Conservation (phyloP, 176 grass and related monocot genomes). For the Oryza australiensis region DNA sequence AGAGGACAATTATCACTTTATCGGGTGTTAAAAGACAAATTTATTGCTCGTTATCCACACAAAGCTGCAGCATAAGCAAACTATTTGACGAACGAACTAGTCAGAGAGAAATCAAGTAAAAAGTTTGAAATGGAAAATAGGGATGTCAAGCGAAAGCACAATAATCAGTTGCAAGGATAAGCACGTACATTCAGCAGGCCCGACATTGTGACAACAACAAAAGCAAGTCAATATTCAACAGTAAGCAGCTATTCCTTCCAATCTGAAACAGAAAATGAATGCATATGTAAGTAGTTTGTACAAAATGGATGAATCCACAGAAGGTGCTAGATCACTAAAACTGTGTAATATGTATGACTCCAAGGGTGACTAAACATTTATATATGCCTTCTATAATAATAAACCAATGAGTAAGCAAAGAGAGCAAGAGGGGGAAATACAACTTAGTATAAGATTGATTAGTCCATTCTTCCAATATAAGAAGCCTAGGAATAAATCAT, state of each 20-base stretch:
- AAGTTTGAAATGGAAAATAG: constrained; percentile 4
- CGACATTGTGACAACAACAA: constrained; percentile 55
- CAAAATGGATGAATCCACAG: neutral
- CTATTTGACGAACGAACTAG: neutral
- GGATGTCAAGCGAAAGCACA: constrained; percentile 5
- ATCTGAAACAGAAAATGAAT: constrained; percentile 48
- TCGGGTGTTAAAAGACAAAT: neutral
- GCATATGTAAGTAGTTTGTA: constrained; percentile 25
- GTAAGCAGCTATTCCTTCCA: constrained; percentile 31
- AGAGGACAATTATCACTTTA: neutral
- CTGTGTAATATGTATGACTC: neutral
- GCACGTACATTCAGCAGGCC: constrained; percentile 72
- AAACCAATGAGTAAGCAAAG: neutral
- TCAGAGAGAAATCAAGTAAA: neutral
- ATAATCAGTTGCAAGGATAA: constrained; percentile 17
- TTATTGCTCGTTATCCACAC: neutral
- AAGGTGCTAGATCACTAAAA: neutral
- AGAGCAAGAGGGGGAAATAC: neutral
- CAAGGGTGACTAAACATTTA: neutral
- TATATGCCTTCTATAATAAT: neutral
- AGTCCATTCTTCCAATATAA: neutral
- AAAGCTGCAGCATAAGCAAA: constrained; percentile 13
- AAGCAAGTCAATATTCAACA: constrained; percentile 38
- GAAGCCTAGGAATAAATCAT: neutral
- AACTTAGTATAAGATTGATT: neutral